Conservation (phyloP, 441 rosid genomes). For the Populus tomentosa region DNA sequence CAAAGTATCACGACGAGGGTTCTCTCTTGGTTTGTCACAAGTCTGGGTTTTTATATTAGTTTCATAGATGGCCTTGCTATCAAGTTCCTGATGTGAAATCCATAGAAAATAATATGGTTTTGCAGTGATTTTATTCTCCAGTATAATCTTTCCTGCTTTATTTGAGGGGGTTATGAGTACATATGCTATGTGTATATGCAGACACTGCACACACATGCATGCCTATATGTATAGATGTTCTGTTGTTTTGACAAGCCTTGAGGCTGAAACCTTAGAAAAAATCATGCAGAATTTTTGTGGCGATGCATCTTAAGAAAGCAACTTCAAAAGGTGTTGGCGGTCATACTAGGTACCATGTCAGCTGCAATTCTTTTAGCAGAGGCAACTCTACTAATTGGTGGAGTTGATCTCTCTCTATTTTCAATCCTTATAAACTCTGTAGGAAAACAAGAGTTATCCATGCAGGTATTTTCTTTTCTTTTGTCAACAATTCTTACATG, state of each 20-base stretch:
- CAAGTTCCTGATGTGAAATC: neutral
- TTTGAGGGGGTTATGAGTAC: neutral
- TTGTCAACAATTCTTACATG: neutral
- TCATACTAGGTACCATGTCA: slow-evolving; percentile 75
- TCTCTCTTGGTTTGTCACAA: neutral
- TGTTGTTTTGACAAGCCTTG: neutral
- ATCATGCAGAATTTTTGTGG: slow-evolving; percentile 83
- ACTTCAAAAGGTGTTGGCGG: slow-evolving; percentile 62
- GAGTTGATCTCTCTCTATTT: slow-evolving; percentile 85
- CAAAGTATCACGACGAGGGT: neutral
- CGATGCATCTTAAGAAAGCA: slow-evolving; percentile 72
- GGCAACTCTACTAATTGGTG: slow-evolving; percentile 77
- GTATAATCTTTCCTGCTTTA: neutral
- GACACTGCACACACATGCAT: neutral
- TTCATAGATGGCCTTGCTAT: neutral
- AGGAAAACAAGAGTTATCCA: slow-evolving; percentile 69
- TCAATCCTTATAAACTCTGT: slow-evolving; percentile 82
- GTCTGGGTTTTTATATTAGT: neutral
- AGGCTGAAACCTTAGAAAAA: slow-evolving; percentile 5
- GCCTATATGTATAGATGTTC: neutral
- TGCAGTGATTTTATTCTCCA: neutral
- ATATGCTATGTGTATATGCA: neutral
- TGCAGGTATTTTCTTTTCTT: slow-evolving; percentile 57
- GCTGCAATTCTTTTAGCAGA: slow-evolving; percentile 98
- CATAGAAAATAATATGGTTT: neutral